Evolutionary conservation across 225 moss, liverwort and hornwort genomes (phyloP).

Genomic region (Ulota crispa): DNA sequence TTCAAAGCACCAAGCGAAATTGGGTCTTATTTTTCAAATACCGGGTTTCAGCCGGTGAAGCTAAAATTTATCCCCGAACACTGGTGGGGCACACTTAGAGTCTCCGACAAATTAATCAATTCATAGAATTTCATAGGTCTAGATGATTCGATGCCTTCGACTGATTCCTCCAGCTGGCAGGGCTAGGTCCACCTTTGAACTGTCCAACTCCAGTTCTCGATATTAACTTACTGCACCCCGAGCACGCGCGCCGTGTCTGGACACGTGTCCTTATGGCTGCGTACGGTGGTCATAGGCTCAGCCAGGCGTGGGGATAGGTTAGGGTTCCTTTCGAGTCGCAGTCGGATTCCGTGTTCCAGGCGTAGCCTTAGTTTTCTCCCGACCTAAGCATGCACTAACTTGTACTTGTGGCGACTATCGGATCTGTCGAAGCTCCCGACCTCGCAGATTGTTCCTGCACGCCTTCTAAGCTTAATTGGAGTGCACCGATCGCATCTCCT

Average conservation of each 20-base stretch:
- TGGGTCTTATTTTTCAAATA: too few relatives aligned
- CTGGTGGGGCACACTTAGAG: too few relatives aligned
- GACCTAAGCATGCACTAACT: neutral
- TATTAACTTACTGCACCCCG: neutral
- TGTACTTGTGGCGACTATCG: slow-evolving; percentile 2
- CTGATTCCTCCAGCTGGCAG: too few relatives aligned
- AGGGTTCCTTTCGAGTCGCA: neutral
- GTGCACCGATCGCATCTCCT: neutral
- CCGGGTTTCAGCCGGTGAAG: too few relatives aligned
- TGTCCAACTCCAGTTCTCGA: neutral
- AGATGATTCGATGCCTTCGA: neutral
- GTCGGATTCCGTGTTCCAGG: slow-evolving; percentile 17
- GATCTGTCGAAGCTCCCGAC: neutral
- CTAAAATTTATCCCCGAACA: too few relatives aligned
- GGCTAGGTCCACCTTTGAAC: too few relatives aligned
- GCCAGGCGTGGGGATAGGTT: neutral
- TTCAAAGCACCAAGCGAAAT: too few relatives aligned
- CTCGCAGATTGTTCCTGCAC: neutral
- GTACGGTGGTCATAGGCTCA: neutral
- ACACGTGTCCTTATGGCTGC: neutral
- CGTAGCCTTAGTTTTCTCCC: neutral
- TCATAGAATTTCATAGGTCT: neutral
- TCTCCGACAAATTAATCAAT: neutral
- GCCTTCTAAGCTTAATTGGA: neutral
- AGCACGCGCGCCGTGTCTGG: neutral